Evolutionary conservation across 2,329 filamentous ascomycete species (phyloP).

Genomic region (Verticillium tricorpus): DNA sequence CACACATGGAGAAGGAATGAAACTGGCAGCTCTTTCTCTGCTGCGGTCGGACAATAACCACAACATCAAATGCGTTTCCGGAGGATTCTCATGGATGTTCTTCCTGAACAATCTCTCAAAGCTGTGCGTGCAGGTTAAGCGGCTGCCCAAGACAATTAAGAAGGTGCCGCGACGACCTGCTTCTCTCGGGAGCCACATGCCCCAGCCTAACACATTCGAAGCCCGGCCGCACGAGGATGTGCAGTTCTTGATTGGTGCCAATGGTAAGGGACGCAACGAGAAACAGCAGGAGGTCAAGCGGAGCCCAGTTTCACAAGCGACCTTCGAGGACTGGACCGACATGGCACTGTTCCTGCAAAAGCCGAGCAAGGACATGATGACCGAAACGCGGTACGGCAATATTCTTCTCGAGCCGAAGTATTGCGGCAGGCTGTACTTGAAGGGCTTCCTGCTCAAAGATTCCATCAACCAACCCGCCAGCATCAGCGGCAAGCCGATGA

Average conservation of each 20-base stretch:
- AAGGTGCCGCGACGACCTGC: background rate
- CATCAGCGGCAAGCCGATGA: background rate
- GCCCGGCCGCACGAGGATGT: background rate
- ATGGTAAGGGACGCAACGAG: background rate
- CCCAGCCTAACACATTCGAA: background rate
- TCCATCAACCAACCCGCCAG: background rate
- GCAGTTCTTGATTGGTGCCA: background rate
- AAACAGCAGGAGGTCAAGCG: background rate
- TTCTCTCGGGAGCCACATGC: too few species aligned
- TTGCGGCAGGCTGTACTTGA: background rate
- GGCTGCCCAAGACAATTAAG: background rate
- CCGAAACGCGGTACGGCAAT: background rate
- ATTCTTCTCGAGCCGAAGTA: background rate
- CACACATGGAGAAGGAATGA: constrained; percentile 24
- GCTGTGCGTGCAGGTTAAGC: background rate
- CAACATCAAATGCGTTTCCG: constrained; percentile 17
- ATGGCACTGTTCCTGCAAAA: background rate
- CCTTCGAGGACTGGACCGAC: background rate
- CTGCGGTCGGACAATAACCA: constrained; percentile 21
- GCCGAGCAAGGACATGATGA: background rate
- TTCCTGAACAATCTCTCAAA: constrained; percentile 14
- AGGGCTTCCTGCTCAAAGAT: background rate
- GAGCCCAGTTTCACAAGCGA: background rate
- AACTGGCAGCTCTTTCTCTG: constrained; percentile 23
- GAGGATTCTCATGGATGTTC: constrained; percentile 23